Conservation (phyloP, 2,329 filamentous ascomycete genomes). For the Pseudopyrenochaeta lycopersici region DNA sequence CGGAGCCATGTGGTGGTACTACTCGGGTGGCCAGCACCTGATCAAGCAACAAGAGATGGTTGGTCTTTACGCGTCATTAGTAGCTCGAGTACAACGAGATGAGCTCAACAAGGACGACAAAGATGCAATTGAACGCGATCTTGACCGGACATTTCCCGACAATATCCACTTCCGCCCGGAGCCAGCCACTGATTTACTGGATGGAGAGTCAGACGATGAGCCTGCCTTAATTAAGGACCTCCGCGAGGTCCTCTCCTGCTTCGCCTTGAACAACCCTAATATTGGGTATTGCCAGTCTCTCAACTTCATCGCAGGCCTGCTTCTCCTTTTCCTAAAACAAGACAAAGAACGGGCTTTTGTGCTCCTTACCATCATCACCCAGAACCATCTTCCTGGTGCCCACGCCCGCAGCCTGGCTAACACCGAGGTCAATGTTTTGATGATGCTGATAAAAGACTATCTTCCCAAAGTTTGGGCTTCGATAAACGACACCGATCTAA, state of each 20-base stretch:
- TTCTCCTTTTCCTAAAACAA: conserved; percentile 82
- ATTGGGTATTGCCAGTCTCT: conserved; percentile 97
- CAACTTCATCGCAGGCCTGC: conserved; percentile 90
- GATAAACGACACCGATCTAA: conserved; percentile 77
- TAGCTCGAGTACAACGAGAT: conserved; percentile 71
- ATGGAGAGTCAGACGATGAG: conserved; percentile 60
- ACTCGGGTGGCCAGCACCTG: conserved; percentile 85
- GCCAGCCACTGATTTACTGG: conserved; percentile 41
- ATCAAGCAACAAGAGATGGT: conserved; percentile 71
- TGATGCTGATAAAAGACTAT: conserved; percentile 83
- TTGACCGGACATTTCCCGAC: conserved; percentile 94
- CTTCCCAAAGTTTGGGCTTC: conserved; percentile 88
- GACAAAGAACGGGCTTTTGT: conserved; percentile 92
- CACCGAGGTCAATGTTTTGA: conserved; percentile 91
- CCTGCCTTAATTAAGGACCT: conserved; percentile 82
- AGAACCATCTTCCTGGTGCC: conserved; percentile 86
- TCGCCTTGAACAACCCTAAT: conserved; percentile 86
- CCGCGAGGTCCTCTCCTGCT: conserved; percentile 86
- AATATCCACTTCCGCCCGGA: conserved; percentile 86
- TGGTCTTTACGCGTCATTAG: conserved; percentile 77
- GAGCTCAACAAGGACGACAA: conserved; percentile 75
- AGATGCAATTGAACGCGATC: conserved; percentile 91
- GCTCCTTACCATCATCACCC: conserved; percentile 91
- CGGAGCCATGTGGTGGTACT: conserved; percentile 97
- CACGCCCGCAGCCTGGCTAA: conserved; percentile 92